Conservation (phyloP, 2,329 filamentous ascomycete species). For the Trichoderma oligosporum region DNA sequence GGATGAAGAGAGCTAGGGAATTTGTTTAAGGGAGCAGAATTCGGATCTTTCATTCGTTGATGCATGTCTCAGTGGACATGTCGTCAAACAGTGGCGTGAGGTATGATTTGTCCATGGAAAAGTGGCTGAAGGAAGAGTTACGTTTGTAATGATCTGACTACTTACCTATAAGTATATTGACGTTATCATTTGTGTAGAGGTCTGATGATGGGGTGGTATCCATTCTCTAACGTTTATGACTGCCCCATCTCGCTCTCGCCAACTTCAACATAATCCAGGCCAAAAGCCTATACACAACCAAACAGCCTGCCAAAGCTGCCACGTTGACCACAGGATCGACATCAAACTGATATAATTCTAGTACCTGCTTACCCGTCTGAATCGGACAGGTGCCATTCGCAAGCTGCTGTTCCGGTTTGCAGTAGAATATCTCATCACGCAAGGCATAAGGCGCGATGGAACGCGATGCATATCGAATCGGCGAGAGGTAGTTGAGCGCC, state of each 20-base stretch:
- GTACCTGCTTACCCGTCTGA: conserved; percentile 61
- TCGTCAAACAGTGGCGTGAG: conserved; percentile 9
- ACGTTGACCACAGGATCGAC: conserved; percentile 59
- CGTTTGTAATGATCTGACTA: not conserved
- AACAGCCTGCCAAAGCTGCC: conserved; percentile 58
- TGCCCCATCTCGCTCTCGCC: conserved; percentile 51
- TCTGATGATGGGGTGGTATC: not conserved
- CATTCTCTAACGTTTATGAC: conserved; percentile 9
- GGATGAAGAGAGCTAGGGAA: not conserved
- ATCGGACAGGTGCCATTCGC: conserved; percentile 61
- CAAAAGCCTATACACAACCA: conserved; percentile 62
- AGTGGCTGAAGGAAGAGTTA: not conserved
- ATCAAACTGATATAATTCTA: conserved; percentile 64
- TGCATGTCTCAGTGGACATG: not conserved
- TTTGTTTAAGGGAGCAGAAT: conserved; percentile 3
- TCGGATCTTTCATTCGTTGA: conserved; percentile 3
- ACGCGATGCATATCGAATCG: conserved; percentile 65
- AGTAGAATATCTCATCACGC: conserved; percentile 58
- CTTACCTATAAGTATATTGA: not conserved
- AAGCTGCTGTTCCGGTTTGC: conserved; percentile 56
- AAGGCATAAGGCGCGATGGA: conserved; percentile 66
- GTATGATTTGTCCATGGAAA: not conserved
- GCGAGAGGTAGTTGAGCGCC: conserved; percentile 67
- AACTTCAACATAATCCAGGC: conserved; percentile 56
- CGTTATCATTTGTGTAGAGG: not conserved